Base-by-base conservation (phyloP, 1,284 basidiomycete species). In the Vanrija sp. region DNA sequence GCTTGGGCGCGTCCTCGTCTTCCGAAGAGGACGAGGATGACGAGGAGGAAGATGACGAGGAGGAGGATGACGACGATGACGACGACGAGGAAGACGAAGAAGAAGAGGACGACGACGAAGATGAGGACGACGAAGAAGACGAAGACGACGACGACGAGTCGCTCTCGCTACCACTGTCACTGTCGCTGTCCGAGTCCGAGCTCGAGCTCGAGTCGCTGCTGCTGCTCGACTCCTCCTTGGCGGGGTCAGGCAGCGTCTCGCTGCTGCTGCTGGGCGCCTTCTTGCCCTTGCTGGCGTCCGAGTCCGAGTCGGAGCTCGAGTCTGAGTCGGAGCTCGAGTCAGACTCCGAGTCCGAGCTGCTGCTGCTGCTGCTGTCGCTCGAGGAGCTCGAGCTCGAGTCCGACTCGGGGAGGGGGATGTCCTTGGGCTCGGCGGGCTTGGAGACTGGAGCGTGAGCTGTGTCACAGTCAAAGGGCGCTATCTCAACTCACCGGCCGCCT, bases 201-300 rank as follows among this genome's bases (percentile, higher is more conserved):
- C 54, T 34, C 44, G 59, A 53, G 48, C 53, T 46, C 34, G 57
- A 59, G 28, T 54, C 48, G 21, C 44, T 54, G 49, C 25, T 16
- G 14, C 46, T 49, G 25, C 26, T 28, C n/a, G 38, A 50, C 47
- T 49, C 39, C 48, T 23, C 42, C 25, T 49, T 38, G 15, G 58
- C 59, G 21, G 55, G 61, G 12, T 52, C 52, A 38, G 55, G 49
- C 43, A 54, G 49, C 34, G 58, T 55, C 43, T 50, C 47, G 25
- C 42, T 52, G 26, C 34, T 15, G 34, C 34, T 34, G 23, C 65
- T 65, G 51, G 65, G 58, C 38, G 69, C 64, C 50, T 67, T 62
- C 49, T 67, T 83, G 52, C 88, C 86, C 49, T 87, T 79, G 47
- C 86, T 84, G 39, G 64, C 66, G 63, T 75, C 67, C 47, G 45